Conservation (phyloP, 148 eudicot genomes). For the Rhododendron kiyosumense region DNA sequence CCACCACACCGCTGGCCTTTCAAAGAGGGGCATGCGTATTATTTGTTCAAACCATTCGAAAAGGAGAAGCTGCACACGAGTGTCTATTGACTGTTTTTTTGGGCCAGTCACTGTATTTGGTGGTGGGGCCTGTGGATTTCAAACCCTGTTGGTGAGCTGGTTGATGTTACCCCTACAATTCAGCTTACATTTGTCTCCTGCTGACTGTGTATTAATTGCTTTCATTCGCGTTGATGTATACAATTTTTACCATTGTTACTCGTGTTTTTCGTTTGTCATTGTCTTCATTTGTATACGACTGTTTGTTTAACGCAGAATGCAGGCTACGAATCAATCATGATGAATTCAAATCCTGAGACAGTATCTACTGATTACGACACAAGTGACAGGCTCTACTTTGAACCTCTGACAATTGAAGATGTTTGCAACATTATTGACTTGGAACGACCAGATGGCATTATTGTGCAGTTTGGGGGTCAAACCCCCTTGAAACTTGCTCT, state of each 20-base stretch:
- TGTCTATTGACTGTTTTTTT: neutral
- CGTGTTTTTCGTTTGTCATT: neutral
- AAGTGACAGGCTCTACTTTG: slow-evolving; percentile 93
- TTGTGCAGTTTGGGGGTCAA: slow-evolving; percentile 97
- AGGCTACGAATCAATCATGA: slow-evolving; percentile 98
- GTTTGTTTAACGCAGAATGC: slow-evolving; percentile 48
- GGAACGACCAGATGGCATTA: slow-evolving; percentile 94
- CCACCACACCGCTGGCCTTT: neutral
- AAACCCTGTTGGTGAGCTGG: neutral
- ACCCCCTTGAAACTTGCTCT: slow-evolving; percentile 88
- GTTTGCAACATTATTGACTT: slow-evolving; percentile 91
- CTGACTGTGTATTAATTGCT: neutral
- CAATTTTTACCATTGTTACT: neutral
- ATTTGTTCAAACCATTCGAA: neutral
- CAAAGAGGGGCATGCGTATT: neutral
- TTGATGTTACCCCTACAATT: neutral
- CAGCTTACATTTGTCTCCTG: neutral
- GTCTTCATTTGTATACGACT: neutral
- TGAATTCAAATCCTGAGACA: slow-evolving; percentile 99
- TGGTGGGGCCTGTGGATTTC: neutral
- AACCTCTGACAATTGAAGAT: slow-evolving; percentile 95
- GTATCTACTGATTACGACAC: slow-evolving; percentile 98
- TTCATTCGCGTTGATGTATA: neutral
- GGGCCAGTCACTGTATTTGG: neutral
- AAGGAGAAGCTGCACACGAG: neutral